Conservation (phyloP, 148 eudicot genomes). For the Chenopodium berlandieri region DNA sequence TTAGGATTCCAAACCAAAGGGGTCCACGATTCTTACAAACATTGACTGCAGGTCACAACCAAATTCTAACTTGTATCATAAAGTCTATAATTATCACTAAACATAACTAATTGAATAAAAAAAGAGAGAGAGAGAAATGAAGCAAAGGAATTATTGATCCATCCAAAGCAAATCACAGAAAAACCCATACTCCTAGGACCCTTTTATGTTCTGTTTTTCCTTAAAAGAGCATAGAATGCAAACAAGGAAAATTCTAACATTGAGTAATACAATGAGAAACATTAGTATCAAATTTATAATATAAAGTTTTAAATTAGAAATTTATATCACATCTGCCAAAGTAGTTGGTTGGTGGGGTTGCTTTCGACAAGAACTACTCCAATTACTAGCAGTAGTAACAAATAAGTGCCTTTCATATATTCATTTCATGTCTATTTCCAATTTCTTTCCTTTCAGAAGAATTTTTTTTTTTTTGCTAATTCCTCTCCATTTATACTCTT, state of each 20-base stretch:
- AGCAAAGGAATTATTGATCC: not conserved
- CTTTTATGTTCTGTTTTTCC: slow-evolving; percentile 1
- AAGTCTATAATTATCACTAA: not conserved
- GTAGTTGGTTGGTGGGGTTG: slow-evolving; percentile 37
- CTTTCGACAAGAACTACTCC: slow-evolving; percentile 32
- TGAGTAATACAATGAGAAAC: not conserved
- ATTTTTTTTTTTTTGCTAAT: not conserved
- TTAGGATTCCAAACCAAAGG: not conserved
- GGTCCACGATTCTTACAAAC: not conserved
- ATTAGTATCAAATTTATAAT: not conserved
- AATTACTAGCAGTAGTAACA: slow-evolving; percentile 36
- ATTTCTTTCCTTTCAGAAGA: not conserved
- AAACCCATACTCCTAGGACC: slow-evolving; percentile 16
- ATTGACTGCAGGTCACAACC: too few relatives aligned
- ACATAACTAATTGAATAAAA: not conserved
- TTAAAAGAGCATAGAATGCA: slow-evolving; percentile 6
- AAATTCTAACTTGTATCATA: too few relatives aligned
- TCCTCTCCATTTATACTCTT: not conserved
- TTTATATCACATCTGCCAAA: slow-evolving; percentile 28
- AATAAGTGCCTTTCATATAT: slow-evolving; percentile 17
- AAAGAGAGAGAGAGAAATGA: too few relatives aligned
- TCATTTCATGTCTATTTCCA: slow-evolving; percentile 1
- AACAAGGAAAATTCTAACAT: slow-evolving; percentile 1
- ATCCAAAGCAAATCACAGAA: not conserved
- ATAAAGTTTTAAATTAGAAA: not conserved